A percentile compares a stretch with the other conserved stretches of the same genome.
These are phyloP conservation scores for Tetrahymena thermophila DNA, from an alignment of 73 alveolate species.

Conservation along the genomic window DNA sequence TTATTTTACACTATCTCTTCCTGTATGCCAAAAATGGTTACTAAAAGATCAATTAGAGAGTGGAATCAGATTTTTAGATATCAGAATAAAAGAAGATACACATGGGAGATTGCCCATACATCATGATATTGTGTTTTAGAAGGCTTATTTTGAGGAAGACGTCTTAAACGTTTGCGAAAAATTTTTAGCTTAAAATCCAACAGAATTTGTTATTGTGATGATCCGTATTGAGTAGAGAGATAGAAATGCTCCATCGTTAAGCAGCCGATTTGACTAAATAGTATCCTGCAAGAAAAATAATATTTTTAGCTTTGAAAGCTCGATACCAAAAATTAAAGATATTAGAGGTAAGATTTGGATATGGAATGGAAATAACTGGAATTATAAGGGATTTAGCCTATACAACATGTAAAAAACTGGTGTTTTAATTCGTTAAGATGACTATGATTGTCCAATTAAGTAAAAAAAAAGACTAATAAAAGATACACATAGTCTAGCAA, in stretches of 20 bases:
- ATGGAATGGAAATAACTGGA: background rate
- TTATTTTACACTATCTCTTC: background rate
- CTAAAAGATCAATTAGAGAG: background rate
- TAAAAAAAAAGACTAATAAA: background rate
- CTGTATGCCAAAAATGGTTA: background rate
- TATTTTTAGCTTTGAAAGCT: background rate
- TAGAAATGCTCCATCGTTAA: background rate
- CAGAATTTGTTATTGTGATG: background rate
- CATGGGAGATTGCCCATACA: background rate
- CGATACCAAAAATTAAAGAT: background rate
- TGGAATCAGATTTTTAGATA: background rate
- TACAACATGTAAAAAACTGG: background rate
- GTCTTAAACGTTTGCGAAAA: background rate
- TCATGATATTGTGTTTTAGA: background rate
- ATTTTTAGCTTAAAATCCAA: background rate
- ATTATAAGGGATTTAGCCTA: background rate
- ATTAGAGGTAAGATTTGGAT: background rate
- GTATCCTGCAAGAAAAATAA: background rate
- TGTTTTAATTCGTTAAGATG: background rate
- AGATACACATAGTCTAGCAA: background rate
- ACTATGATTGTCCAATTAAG: background rate
- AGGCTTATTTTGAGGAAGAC: background rate
- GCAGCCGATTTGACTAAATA: background rate
- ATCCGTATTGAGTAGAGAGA: background rate
- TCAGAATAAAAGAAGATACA: background rate